phyloP scores from a whole-genome alignment of 495 filamentous ascomycete species.

The Talaromyces proteolyticus region DNA sequence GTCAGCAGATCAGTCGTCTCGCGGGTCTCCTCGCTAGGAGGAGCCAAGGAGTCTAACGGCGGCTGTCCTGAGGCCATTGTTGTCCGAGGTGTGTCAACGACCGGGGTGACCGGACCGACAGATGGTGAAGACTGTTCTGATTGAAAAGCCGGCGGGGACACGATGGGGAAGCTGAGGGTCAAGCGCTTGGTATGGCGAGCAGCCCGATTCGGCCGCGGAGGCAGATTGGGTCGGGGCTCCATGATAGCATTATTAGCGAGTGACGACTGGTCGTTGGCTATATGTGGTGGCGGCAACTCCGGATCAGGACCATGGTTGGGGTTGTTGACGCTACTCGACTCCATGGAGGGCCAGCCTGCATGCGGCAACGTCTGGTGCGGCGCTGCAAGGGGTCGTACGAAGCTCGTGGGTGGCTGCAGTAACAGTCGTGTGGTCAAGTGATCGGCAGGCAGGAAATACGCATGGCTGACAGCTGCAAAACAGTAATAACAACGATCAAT shows the following conservation, averaged over 20 bases:
- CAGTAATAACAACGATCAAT: too few species aligned
- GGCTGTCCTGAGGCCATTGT: slow-evolving; percentile 18
- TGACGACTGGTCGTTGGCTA: background rate
- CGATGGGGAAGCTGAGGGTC: slow-evolving; percentile 75
- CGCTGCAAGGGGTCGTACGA: too few species aligned
- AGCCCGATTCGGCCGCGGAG: slow-evolving; percentile 43
- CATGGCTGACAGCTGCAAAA: too few species aligned
- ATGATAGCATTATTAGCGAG: background rate
- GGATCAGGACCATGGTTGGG: background rate
- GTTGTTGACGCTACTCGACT: too few species aligned
- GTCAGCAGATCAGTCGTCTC: slow-evolving; percentile 78
- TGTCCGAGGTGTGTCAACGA: slow-evolving; percentile 25
- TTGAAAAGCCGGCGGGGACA: slow-evolving; percentile 25
- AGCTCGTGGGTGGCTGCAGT: background rate
- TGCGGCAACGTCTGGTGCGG: too few species aligned
- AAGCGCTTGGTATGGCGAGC: slow-evolving; percentile 66
- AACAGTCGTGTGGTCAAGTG: too few species aligned
- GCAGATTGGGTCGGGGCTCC: slow-evolving; percentile 43
- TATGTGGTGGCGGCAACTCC: slow-evolving; percentile 1
- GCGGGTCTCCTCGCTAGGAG: slow-evolving; percentile 23
- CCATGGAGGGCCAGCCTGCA: background rate
- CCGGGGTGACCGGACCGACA: slow-evolving; percentile 25
- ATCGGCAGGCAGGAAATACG: too few species aligned
- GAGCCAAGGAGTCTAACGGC: slow-evolving; percentile 36
- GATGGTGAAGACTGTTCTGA: slow-evolving; percentile 20